These are phyloP conservation scores for Saccharomycopsis guyanensis DNA, from an alignment of 805 yeast genomes.

Conservation along the genomic window DNA sequence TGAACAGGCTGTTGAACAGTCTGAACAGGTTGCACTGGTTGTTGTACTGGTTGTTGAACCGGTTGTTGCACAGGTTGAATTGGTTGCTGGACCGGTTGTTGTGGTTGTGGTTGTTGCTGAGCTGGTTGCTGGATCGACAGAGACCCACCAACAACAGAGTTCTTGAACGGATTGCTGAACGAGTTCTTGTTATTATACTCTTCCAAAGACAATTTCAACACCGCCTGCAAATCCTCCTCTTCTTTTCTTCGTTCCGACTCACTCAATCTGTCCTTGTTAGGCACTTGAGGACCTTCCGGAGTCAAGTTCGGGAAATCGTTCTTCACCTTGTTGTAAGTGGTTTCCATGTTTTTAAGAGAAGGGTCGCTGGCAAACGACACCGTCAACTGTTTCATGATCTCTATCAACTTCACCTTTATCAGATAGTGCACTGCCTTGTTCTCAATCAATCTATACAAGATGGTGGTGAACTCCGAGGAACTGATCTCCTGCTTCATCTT, in stretches of 20 bases:
- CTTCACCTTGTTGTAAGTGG: conserved; percentile 46
- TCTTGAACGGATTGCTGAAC: background rate
- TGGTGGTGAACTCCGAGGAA: conserved; percentile 41
- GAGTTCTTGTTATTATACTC: conserved; percentile 38
- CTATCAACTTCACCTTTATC: conserved; percentile 45
- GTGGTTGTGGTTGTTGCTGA: conserved; percentile 17
- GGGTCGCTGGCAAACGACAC: conserved; percentile 66
- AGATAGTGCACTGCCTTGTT: conserved; percentile 54
- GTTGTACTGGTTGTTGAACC: no score
- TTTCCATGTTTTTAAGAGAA: conserved; percentile 61
- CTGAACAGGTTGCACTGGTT: background rate
- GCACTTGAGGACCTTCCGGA: conserved; percentile 44
- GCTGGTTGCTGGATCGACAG: conserved; percentile 22
- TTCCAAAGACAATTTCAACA: conserved; percentile 61
- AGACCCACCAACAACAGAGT: conserved; percentile 3
- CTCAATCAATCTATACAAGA: conserved; percentile 41
- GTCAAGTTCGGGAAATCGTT: conserved; percentile 33
- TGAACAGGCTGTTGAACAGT: background rate
- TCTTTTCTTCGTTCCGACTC: conserved; percentile 46
- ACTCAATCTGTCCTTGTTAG: conserved; percentile 45
- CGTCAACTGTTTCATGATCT: conserved; percentile 35
- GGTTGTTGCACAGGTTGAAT: background rate
- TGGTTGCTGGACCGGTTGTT: background rate
- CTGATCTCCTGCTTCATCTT: conserved; percentile 57
- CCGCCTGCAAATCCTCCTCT: conserved; percentile 74